Conservation (phyloP, 306 rosid species). For the Sphenostylis stenocarpa region DNA sequence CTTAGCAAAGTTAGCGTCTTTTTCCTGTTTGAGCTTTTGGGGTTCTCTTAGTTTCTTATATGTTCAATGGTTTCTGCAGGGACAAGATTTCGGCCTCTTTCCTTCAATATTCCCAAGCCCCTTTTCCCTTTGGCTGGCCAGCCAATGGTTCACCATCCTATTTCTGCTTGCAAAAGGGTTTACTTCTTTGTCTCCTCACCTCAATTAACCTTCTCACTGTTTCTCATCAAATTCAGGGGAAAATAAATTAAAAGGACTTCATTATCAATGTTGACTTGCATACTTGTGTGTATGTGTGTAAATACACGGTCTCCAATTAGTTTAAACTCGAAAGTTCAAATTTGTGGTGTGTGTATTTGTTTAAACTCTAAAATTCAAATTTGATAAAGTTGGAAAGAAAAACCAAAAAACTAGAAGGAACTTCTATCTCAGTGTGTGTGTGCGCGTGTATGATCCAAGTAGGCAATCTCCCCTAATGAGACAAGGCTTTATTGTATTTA, state of each 20-base stretch:
- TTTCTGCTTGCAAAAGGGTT: slow-evolving; percentile 93
- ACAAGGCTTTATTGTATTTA: background rate
- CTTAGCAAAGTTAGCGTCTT: slow-evolving; percentile 17
- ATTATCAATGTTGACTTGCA: slow-evolving; percentile 30
- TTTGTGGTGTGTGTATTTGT: background rate
- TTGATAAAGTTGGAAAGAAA: background rate
- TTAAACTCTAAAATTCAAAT: background rate
- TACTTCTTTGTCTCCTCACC: slow-evolving; percentile 25
- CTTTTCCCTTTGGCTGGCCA: slow-evolving; percentile 98
- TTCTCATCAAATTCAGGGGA: background rate
- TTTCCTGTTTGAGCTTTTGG: background rate
- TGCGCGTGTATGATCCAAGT: background rate
- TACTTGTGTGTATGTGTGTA: background rate
- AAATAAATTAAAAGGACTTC: background rate
- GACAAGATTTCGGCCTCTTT: slow-evolving; percentile 97
- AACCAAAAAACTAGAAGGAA: background rate
- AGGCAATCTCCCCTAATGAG: background rate
- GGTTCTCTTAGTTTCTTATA: slow-evolving; percentile 2
- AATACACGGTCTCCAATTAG: background rate
- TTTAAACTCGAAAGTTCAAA: background rate
- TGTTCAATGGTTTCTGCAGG: slow-evolving; percentile 49
- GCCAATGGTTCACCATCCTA: slow-evolving; percentile 95
- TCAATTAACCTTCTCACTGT: background rate
- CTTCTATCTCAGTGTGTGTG: background rate
- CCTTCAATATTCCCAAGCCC: slow-evolving; percentile 92